phyloP scores from a whole-genome alignment of 495 filamentous ascomycete genomes.

The Penicillium waksmanii region DNA sequence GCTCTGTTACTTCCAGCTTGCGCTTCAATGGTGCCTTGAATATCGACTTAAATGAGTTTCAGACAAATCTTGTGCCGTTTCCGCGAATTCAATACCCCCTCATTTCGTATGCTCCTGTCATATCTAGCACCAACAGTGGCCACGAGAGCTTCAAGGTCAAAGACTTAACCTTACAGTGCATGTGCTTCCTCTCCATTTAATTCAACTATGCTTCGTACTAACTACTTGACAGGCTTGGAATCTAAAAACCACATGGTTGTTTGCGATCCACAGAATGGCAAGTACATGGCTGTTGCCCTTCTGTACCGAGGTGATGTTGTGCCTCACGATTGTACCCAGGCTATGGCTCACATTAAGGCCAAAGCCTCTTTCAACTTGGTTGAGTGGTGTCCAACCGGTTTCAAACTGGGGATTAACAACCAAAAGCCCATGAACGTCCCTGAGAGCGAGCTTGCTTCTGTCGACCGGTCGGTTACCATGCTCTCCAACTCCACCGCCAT shows the following conservation, averaged over 20 bases:
- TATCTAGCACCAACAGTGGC: slow-evolving; percentile 77
- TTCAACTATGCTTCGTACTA: neutral
- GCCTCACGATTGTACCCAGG: slow-evolving; percentile 79
- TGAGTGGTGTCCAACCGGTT: slow-evolving; percentile 95
- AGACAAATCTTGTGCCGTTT: slow-evolving; percentile 91
- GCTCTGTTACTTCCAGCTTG: slow-evolving; percentile 87
- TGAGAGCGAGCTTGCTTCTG: slow-evolving; percentile 73
- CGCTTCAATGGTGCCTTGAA: slow-evolving; percentile 91
- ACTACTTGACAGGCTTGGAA: slow-evolving; percentile 66
- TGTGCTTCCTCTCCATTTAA: slow-evolving; percentile 18
- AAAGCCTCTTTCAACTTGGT: slow-evolving; percentile 89
- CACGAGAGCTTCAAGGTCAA: slow-evolving; percentile 92
- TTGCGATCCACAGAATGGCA: slow-evolving; percentile 88
- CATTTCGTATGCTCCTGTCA: slow-evolving; percentile 86
- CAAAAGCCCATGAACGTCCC: slow-evolving; percentile 82
- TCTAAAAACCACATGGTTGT: slow-evolving; percentile 97
- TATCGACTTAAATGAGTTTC: slow-evolving; percentile 92
- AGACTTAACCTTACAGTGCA: slow-evolving; percentile 86
- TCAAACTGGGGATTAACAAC: slow-evolving; percentile 95
- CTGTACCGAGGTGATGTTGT: slow-evolving; percentile 91
- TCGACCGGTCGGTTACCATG: slow-evolving; percentile 88
- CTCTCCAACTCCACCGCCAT: slow-evolving; percentile 92
- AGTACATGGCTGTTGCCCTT: slow-evolving; percentile 92
- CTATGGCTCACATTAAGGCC: slow-evolving; percentile 80
- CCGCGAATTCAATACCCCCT: slow-evolving; percentile 91